phyloP scores from a whole-genome alignment of 1,284 basidiomycete species.

The Hortiboletus rubellus region DNA sequence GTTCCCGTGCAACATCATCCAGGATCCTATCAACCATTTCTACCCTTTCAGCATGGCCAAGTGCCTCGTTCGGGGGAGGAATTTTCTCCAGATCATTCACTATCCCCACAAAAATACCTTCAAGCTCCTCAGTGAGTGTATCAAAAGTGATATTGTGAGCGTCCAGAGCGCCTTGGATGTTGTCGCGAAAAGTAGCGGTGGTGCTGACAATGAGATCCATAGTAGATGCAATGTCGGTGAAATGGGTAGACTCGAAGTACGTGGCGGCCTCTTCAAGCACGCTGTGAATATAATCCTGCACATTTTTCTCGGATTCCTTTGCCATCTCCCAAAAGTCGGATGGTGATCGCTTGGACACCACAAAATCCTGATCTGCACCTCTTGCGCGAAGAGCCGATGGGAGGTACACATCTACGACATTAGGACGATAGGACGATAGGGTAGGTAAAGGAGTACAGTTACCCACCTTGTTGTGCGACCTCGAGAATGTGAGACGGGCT shows the following conservation, averaged over 20 bases:
- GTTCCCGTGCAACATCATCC: not conserved
- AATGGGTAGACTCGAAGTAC: conserved; percentile 3
- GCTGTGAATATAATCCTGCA: conserved; percentile 4
- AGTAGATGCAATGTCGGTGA: conserved; percentile 1
- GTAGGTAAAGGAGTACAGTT: not conserved
- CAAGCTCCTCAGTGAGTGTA: conserved; percentile 6
- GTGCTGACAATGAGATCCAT: conserved; percentile 1
- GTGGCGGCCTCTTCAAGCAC: not conserved
- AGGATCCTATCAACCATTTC: conserved; percentile 12
- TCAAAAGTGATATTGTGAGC: not conserved
- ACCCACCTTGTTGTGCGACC: not conserved
- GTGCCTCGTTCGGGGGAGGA: conserved; percentile 1
- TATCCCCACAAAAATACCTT: conserved; percentile 1
- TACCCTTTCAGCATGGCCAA: conserved; percentile 6
- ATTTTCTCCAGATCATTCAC: not conserved
- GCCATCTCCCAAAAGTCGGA: conserved; percentile 14
- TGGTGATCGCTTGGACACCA: not conserved
- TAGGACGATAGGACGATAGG: not conserved
- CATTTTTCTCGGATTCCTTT: not conserved
- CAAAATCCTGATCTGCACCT: not conserved
- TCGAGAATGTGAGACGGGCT: not conserved
- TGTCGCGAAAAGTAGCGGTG: conserved; percentile 6
- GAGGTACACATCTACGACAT: not conserved
- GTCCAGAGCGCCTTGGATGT: not conserved
- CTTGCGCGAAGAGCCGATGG: not conserved